Percentiles rank a stretch among this genome's conserved stretches.
Evolutionary conservation across 495 filamentous ascomycete species (phyloP).

Genomic region (Apiosordaria backusii): DNA sequence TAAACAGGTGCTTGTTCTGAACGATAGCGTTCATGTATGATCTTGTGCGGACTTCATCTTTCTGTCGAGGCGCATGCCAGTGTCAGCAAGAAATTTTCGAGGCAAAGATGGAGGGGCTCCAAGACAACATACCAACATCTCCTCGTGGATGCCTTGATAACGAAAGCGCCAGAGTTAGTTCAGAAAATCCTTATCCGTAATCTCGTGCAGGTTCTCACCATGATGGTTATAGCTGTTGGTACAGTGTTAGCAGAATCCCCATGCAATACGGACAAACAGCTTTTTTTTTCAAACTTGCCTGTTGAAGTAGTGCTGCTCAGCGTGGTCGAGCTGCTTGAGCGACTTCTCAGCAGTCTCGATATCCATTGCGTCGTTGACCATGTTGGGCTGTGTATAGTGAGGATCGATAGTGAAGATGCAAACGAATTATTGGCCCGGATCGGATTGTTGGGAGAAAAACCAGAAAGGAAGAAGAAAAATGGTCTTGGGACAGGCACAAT

Average conservation of each 20-base stretch:
- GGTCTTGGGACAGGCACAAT: background rate
- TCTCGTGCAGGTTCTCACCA: conserved; percentile 55
- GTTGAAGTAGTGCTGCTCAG: conserved; percentile 96
- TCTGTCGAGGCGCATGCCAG: conserved; percentile 48
- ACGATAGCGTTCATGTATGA: conserved; percentile 97
- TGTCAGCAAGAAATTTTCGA: conserved; percentile 16
- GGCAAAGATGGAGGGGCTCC: conserved; percentile 13
- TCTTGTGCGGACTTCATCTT: conserved; percentile 94
- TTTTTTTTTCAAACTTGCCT: conserved; percentile 53
- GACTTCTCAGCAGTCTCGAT: conserved; percentile 48
- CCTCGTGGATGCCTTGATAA: conserved; percentile 82
- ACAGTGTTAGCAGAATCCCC: conserved; percentile 14
- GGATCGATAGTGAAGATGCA: background rate
- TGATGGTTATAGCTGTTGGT: conserved; percentile 83
- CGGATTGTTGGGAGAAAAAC: background rate
- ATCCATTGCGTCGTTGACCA: conserved; percentile 42
- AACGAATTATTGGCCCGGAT: background rate
- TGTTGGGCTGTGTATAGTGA: conserved; percentile 17
- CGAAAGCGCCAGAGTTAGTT: conserved; percentile 29
- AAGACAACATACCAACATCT: conserved; percentile 81
- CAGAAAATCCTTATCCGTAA: conserved; percentile 21
- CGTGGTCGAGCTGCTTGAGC: conserved; percentile 69
- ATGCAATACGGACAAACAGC: background rate
- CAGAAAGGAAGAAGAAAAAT: conserved; percentile 8
- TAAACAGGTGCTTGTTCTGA: conserved; percentile 87